Conservation (phyloP, 1,284 basidiomycete genomes). For the Inonotus hispidus region DNA sequence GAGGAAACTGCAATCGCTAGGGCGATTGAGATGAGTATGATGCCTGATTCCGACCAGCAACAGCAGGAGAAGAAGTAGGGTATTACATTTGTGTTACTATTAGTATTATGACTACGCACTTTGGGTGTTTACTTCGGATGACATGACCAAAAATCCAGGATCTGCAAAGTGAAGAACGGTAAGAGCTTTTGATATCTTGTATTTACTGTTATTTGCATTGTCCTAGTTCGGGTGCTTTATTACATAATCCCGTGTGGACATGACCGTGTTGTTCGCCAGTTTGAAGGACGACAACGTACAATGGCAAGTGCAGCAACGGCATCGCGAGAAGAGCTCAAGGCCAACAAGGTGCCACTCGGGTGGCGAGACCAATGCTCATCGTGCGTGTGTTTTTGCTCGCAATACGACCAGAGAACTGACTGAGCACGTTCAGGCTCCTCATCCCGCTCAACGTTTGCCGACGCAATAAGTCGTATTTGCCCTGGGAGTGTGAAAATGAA, state of each 20-base stretch:
- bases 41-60: constrained; percentile 20
- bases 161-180: too few species aligned
- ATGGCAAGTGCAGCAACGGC: constrained; percentile 76
- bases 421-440: constrained; percentile 54
- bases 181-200: too few species aligned
- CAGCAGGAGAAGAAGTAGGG: neutral
- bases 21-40: constrained; percentile 54
- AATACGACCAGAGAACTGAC: neutral
- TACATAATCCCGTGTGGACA: too few species aligned
- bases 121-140: neutral
- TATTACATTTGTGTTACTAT: neutral
- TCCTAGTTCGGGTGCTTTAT: too few species aligned
- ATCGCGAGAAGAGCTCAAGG: constrained; percentile 79
- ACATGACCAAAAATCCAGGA: neutral
- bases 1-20: constrained; percentile 59
- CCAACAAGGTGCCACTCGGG: constrained; percentile 68
- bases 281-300: neutral
- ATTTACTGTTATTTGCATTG: too few species aligned
- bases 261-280: too few species aligned
- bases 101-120: neutral
- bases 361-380: constrained; percentile 92
- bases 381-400: constrained; percentile 45
- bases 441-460: constrained; percentile 84
- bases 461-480: constrained; percentile 64
- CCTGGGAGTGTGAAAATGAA: constrained; percentile 83